phyloP scores from a whole-genome alignment of 768 basidiomycete species.

The Mycena galopus region DNA sequence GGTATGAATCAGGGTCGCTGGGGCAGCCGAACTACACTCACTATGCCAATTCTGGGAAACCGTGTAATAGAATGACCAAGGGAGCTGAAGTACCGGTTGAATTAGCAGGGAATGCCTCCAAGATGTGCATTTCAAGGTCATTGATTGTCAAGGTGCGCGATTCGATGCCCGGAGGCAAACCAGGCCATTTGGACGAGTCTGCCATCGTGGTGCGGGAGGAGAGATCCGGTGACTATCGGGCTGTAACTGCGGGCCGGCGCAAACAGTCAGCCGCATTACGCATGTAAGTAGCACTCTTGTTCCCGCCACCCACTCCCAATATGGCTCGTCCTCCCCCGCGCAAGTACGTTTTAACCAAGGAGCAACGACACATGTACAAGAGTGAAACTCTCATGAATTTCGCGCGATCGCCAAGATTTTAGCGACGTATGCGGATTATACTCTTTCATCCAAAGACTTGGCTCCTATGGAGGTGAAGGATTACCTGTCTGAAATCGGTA shows the following conservation, averaged over 20 bases:
- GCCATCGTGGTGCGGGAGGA: conserved; percentile 11
- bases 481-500: conserved; percentile 61
- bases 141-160: conserved; percentile 58
- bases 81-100: conserved; percentile 44
- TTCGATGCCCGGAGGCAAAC: conserved; percentile 11
- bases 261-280: too few relatives aligned
- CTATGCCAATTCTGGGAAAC: conserved; percentile 76
- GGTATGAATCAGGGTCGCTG: not conserved
- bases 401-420: conserved; percentile 65
- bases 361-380: conserved; percentile 63
- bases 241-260: too few relatives aligned
- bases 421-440: conserved; percentile 59
- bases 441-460: conserved; percentile 56
- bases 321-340: conserved; percentile 8
- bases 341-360: conserved; percentile 48
- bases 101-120: conserved; percentile 58
- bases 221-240: too few relatives aligned
- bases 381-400: conserved; percentile 69
- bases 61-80: conserved; percentile 71
- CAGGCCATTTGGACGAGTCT: conserved; percentile 12
- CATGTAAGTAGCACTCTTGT: too few relatives aligned
- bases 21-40: conserved; percentile 6
- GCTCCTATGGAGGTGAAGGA: conserved; percentile 51
- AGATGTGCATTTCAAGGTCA: conserved; percentile 65
- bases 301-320: not conserved